phyloP scores from a whole-genome alignment of 371 early-diverging fungal genomes.

The Lichtheimia corymbifera region DNA sequence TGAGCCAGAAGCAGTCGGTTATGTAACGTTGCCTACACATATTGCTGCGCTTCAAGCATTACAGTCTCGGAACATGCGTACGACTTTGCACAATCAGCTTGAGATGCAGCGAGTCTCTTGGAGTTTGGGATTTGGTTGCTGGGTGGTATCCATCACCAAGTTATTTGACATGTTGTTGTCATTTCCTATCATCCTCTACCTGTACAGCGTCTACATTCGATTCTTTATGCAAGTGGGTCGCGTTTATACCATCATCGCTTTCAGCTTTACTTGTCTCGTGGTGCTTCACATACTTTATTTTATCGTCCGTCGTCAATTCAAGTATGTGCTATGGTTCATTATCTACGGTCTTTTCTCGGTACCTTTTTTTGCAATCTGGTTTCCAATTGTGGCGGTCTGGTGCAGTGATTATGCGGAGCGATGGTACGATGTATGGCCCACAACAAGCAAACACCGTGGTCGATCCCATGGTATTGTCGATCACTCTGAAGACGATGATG shows the following conservation, averaged over 20 bases:
- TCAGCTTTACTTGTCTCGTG: conserved; percentile 32
- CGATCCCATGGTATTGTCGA: conserved; percentile 45
- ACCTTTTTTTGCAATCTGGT: conserved; percentile 44
- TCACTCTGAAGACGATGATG: background rate
- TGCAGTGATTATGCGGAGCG: conserved; percentile 33
- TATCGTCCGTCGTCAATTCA: conserved; percentile 36
- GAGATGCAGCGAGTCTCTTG: conserved; percentile 38
- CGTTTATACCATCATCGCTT: conserved; percentile 35
- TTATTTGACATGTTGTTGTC: conserved; percentile 41
- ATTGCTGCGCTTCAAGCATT: conserved; percentile 38
- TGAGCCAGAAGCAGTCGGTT: conserved; percentile 49
- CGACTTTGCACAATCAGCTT: conserved; percentile 40
- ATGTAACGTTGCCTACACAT: conserved; percentile 37
- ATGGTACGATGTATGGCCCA: conserved; percentile 52
- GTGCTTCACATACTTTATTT: conserved; percentile 43
- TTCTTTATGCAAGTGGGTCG: conserved; percentile 22
- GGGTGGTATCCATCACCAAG: conserved; percentile 42
- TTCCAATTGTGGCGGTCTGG: conserved; percentile 44
- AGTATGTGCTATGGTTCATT: conserved; percentile 46
- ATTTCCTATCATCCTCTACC: conserved; percentile 37
- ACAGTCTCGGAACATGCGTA: conserved; percentile 35
- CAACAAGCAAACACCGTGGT: conserved; percentile 8
- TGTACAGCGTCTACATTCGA: conserved; percentile 40
- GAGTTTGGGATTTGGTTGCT: conserved; percentile 37
- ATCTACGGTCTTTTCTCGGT: conserved; percentile 39